Base-by-base conservation (phyloP, 2,329 filamentous ascomycete species). In the Lasiodiplodia sp. region DNA sequence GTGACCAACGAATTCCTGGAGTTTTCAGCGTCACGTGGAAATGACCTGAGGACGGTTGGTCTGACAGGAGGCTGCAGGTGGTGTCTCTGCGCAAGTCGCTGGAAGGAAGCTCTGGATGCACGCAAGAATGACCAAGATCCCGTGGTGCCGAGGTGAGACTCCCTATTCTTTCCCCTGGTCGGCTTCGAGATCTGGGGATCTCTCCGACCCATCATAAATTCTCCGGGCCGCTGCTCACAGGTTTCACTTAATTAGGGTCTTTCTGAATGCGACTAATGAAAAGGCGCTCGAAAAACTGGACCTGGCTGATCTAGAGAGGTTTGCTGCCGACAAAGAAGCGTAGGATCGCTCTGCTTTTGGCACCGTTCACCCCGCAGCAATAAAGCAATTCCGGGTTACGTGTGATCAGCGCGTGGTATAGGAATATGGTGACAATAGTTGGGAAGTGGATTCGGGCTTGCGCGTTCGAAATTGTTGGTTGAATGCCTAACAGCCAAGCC, bases 1-100 rank as follows among this genome's bases (percentile, higher is more conserved):
- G 79, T 90, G 1, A 87, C 86, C 10, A 83, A 88, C 69, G 85
- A 87, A 72, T 90, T 90, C 76, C 85, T 90, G 40, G 86, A 89
- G 74, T 90, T 87, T 79, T 84, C 83, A 38, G 87, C 87, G 21
- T 80, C 82, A 4, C 82, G 83, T 47, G 88, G 87, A 49, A 90
- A 90, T 73, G 86, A 90, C 73, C 79, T 90, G 40, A 83, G 87
- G 28, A 73, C 76, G 5, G 82, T 83, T 23, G 87, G 87, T 3
- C 81, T 90, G 67, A 86, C 81, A 23, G 84, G 80, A 14, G 87
- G 88, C 8, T 89, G 87, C 73, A 87, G 86, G 75, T 90, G 88
- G 87, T 90, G 88, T 76, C 77, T 90, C 5, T 90, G 88, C 73
- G 87, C 87, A 2, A 80, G 77, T 12, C 78, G 87, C 55, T 90